Conservation (phyloP, 2,329 filamentous ascomycete genomes). For the Penicillium brasilianum region DNA sequence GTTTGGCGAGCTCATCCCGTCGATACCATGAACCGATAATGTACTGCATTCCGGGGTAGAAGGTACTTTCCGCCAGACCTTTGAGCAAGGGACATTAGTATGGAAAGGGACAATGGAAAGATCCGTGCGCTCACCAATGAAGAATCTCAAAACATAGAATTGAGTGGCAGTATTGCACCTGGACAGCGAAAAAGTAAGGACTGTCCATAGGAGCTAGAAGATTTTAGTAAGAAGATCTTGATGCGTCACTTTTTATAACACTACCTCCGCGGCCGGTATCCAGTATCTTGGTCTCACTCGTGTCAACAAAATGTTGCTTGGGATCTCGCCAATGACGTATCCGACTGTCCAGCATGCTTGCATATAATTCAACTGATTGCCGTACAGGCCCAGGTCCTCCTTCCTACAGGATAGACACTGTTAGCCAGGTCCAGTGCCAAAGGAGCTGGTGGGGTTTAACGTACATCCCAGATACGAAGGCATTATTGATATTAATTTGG, state of each 20-base stretch:
- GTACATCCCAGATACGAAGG: slow-evolving; percentile 55
- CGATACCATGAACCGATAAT: slow-evolving; percentile 60
- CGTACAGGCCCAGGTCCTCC: slow-evolving; percentile 58
- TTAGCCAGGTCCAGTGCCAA: neutral
- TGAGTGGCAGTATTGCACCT: slow-evolving; percentile 49
- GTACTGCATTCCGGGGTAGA: slow-evolving; percentile 60
- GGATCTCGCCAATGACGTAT: slow-evolving; percentile 62
- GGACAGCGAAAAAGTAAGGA: slow-evolving; percentile 54
- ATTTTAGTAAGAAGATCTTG: neutral
- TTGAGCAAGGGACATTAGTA: neutral
- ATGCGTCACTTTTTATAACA: slow-evolving; percentile 13
- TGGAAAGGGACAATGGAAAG: neutral
- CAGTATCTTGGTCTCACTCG: slow-evolving; percentile 54
- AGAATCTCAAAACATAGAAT: slow-evolving; percentile 56
- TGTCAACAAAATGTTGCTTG: slow-evolving; percentile 58
- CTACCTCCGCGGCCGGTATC: slow-evolving; percentile 55
- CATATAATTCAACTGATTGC: slow-evolving; percentile 62
- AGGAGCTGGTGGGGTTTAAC: neutral
- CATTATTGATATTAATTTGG: slow-evolving; percentile 53
- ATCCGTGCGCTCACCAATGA: slow-evolving; percentile 45
- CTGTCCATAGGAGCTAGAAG: slow-evolving; percentile 51
- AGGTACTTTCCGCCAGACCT: slow-evolving; percentile 56
- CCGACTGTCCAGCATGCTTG: slow-evolving; percentile 64
- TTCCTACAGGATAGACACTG: slow-evolving; percentile 44
- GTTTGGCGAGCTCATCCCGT: slow-evolving; percentile 57